Conservation (phyloP, 2,329 filamentous ascomycete genomes). For the Nothopassalora personata region DNA sequence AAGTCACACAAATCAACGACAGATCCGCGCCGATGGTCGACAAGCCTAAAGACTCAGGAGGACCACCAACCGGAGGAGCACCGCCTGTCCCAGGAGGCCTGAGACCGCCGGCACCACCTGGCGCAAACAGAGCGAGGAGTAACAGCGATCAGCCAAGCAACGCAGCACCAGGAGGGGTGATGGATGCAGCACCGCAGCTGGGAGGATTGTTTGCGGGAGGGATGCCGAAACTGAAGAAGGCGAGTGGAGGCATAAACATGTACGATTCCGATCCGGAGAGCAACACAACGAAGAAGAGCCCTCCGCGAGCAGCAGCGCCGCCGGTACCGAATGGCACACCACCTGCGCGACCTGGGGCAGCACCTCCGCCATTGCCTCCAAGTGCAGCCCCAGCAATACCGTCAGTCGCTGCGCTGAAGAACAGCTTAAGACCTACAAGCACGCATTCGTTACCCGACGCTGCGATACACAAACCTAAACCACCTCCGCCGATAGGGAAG, state of each 20-base stretch:
- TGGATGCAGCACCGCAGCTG: slow-evolving; percentile 68
- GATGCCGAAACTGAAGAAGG: slow-evolving; percentile 89
- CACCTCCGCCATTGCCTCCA: slow-evolving; percentile 51
- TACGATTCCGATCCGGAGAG: slow-evolving; percentile 72
- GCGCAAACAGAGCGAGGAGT: slow-evolving; percentile 64
- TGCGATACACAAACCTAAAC: slow-evolving; percentile 53
- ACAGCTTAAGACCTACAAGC: slow-evolving; percentile 53
- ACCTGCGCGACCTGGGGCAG: slow-evolving; percentile 41
- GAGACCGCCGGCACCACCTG: slow-evolving; percentile 62
- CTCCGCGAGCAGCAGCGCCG: slow-evolving; percentile 45
- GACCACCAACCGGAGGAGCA: slow-evolving; percentile 64
- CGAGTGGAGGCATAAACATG: slow-evolving; percentile 58
- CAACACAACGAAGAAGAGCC: slow-evolving; percentile 39
- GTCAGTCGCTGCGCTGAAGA: slow-evolving; percentile 44
- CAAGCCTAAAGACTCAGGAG: slow-evolving; percentile 47
- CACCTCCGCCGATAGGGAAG: slow-evolving; percentile 73
- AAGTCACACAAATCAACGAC: slow-evolving; percentile 78
- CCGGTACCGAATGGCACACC: slow-evolving; percentile 25
- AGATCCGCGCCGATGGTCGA: slow-evolving; percentile 73
- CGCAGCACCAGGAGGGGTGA: slow-evolving; percentile 43
- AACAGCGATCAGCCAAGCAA: slow-evolving; percentile 65
- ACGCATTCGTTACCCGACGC: slow-evolving; percentile 51
- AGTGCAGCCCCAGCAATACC: slow-evolving; percentile 44
- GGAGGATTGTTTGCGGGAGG: slow-evolving; percentile 86
- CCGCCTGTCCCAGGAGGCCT: slow-evolving; percentile 73